Conservation (phyloP, 2,329 filamentous ascomycete genomes). For the Ilyonectria robusta region DNA sequence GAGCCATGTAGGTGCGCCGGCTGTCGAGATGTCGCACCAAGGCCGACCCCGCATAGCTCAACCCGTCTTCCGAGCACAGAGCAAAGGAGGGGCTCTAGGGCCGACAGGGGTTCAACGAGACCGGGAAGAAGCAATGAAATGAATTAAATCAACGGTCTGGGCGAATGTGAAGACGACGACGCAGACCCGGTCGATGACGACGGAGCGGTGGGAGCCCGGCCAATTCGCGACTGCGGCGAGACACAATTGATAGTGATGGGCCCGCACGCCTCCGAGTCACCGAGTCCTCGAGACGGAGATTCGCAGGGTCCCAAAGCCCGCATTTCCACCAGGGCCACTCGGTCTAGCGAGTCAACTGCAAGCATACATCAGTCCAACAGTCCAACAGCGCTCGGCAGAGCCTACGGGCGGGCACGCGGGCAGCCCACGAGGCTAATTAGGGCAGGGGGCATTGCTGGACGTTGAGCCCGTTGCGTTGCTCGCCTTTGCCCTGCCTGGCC, state of each 20-base stretch:
- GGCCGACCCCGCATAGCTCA: constrained; percentile 40
- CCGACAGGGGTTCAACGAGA: constrained; percentile 13
- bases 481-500: constrained; percentile 27
- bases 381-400: constrained; percentile 19
- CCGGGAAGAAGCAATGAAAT: constrained; percentile 4
- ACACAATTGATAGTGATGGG: constrained; percentile 21
- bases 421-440: constrained; percentile 49
- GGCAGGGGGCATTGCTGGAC: constrained; percentile 44
- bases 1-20: constrained; percentile 28
- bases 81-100: constrained; percentile 40
- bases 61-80: constrained; percentile 36
- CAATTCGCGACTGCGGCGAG: constrained; percentile 19
- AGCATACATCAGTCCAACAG: constrained; percentile 8
- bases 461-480: constrained; percentile 38
- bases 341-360: constrained; percentile 41
- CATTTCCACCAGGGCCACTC: constrained; percentile 40
- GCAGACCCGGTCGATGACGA: constrained; percentile 11
- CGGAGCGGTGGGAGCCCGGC: constrained; percentile 13
- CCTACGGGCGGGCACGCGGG: constrained; percentile 43
- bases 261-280: constrained; percentile 16
- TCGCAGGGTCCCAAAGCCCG: constrained; percentile 39
- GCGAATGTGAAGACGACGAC: constrained; percentile 14
- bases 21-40: constrained; percentile 40
- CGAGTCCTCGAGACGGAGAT: constrained; percentile 36
- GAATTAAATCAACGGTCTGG: constrained; percentile 25